Percentiles rank a stretch among this genome's conserved stretches.
Conservation (phyloP, 768 basidiomycete species). For the Lentinula edodes region DNA sequence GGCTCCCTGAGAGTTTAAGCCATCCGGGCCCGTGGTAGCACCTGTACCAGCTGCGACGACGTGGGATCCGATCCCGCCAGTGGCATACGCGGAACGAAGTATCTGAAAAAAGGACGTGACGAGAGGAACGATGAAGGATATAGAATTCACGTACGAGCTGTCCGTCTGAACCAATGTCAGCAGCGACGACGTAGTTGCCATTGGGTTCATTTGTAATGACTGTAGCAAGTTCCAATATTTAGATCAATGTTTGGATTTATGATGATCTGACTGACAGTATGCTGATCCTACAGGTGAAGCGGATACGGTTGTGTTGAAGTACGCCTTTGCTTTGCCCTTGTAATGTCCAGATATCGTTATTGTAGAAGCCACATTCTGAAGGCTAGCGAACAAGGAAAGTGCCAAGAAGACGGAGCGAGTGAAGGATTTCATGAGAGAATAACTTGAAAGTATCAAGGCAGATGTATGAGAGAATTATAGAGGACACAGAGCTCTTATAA, state of each 20-base stretch:
- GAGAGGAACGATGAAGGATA: not conserved
- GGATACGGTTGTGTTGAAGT: not conserved
- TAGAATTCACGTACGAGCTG: slow-evolving; percentile 15
- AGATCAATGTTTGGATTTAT: not conserved
- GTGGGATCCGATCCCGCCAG: not conserved
- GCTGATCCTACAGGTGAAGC: not conserved
- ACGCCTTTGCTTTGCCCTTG: not conserved
- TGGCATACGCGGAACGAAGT: not conserved
- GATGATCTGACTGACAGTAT: not conserved
- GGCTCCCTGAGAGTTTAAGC: slow-evolving; percentile 19
- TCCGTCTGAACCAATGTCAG: slow-evolving; percentile 23
- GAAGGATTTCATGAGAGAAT: not conserved
- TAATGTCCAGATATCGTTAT: not conserved
- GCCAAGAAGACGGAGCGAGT: not conserved
- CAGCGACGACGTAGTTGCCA: slow-evolving; percentile 26
- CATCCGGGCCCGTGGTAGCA: slow-evolving; percentile 8
- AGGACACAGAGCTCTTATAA: no score
- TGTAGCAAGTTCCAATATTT: slow-evolving; percentile 8
- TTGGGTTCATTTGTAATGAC: slow-evolving; percentile 31
- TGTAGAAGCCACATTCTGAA: not conserved
- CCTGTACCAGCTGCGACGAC: not conserved
- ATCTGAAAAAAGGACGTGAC: not conserved
- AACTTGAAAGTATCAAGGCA: no score
- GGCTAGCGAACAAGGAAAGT: not conserved
- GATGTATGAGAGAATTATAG: no score